Base-by-base conservation (phyloP, 352 stramenopile genomes). In the Lagenidium giganteum region DNA sequence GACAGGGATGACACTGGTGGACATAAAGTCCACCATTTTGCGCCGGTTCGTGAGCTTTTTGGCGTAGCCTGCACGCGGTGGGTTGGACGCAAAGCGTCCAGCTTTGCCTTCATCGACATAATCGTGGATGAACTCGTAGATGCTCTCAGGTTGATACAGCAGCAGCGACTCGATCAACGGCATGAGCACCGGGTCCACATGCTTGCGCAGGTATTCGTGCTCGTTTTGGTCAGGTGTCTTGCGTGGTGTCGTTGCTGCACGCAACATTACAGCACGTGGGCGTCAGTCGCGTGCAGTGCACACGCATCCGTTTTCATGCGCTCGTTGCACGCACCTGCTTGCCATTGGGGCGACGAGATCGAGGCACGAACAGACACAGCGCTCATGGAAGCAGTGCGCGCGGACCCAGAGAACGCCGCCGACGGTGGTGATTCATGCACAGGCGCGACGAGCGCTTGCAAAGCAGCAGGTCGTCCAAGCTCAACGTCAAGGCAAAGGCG, bases 21-120 rank as follows among this genome's bases (percentile, higher is more conserved):
- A 82, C 77, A 93, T 90, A 48, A 87, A 92, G 27, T 88, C 72
- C 22, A 80, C 75, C 80, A 90, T 93, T 34, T 82, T 83, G 11
- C 63, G 66, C 9, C 75, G 80, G 25, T 72, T 83, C 3, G 74
- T 68, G 13, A 88, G 67, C 42, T 84, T 87, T 35, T 73, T 86
- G 11, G 74, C 74, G 27, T 86, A 83, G 34, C 69, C 60, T 13
- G 69, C 49, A 18, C 41, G 63, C 16, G 24, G 21, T 59, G 30
- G 4, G 16, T 8, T 24, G 5, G 14, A n/a, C 23, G 51, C 33
- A 35, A 86, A 86, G 18, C 77, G 67, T 16, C 27, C 37, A 2
- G 47, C 28, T 38, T 82, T 83, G 11, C 63, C 49, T 23, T 85
- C 63, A 44, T 88, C 74, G 14, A 88, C 65, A 46, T 87, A 89